phyloP scores from a whole-genome alignment of 2,329 filamentous ascomycete species.

The Calonectria naviculata region DNA sequence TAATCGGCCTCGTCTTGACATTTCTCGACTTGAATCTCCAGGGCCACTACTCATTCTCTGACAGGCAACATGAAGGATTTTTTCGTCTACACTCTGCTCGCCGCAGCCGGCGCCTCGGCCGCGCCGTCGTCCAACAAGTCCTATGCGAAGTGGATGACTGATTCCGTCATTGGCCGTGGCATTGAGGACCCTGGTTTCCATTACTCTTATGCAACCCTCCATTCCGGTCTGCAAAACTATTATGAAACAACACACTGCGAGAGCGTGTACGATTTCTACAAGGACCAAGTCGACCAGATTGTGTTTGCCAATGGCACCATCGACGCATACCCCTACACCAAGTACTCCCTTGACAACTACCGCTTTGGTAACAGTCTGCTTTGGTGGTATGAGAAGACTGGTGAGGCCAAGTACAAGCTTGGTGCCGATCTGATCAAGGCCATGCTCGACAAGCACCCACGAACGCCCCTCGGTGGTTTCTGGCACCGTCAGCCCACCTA shows the following conservation, averaged over 20 bases:
- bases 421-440: constrained; percentile 58
- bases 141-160: constrained; percentile 53
- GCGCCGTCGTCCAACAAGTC: constrained; percentile 10
- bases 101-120: background rate
- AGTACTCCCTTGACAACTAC: constrained; percentile 64
- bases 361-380: constrained; percentile 64
- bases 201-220: constrained; percentile 59
- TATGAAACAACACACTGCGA: constrained; percentile 55
- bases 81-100: constrained; percentile 7
- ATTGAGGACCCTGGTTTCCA: constrained; percentile 49
- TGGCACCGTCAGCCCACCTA: constrained; percentile 62
- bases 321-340: constrained; percentile 55
- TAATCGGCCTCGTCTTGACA: background rate
- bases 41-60: background rate
- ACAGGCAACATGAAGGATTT: constrained; percentile 18
- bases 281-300: constrained; percentile 57
- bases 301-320: constrained; percentile 57
- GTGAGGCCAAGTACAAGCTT: constrained; percentile 58
- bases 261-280: constrained; percentile 56
- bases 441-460: constrained; percentile 60
- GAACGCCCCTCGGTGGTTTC: constrained; percentile 63
- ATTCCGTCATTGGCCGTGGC: constrained; percentile 57
- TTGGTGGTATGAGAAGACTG: constrained; percentile 59
- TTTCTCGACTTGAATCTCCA: background rate
- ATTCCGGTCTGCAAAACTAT: constrained; percentile 59